Conservation (phyloP, 257 asterid genomes). For the Nicotiana sylvestris region DNA sequence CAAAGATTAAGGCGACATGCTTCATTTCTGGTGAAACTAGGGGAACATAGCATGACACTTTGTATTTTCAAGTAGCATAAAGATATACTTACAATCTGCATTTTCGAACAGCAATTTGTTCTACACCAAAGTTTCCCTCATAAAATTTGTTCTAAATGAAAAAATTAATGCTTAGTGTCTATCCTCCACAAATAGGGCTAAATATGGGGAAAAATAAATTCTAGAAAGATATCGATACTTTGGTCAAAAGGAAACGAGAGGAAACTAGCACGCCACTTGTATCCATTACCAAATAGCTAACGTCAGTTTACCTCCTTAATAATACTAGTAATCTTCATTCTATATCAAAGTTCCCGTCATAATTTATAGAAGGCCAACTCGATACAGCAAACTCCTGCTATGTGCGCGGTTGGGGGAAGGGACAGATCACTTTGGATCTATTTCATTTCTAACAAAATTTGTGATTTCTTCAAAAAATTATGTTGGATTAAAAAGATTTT, state of each 20-base stretch:
- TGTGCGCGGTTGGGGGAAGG: neutral
- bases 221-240: neutral
- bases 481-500: neutral
- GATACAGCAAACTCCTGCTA: neutral
- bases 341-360: neutral
- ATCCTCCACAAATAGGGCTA: neutral
- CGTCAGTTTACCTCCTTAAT: neutral
- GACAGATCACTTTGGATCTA: neutral
- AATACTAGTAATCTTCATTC: neutral
- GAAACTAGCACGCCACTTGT: neutral
- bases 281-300: neutral
- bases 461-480: neutral
- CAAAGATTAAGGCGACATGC: too few species aligned
- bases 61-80: neutral
- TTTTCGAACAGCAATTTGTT: neutral
- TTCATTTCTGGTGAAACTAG: neutral
- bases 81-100: neutral
- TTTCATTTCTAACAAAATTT: neutral
- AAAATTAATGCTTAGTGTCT: neutral
- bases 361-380: neutral
- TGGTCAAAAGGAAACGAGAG: neutral
- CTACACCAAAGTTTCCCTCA: neutral
- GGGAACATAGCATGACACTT: neutral
- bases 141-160: neutral
- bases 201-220: neutral